phyloP scores from a whole-genome alignment of 2,329 filamentous ascomycete genomes.

The Tolypocladium endophyticum region DNA sequence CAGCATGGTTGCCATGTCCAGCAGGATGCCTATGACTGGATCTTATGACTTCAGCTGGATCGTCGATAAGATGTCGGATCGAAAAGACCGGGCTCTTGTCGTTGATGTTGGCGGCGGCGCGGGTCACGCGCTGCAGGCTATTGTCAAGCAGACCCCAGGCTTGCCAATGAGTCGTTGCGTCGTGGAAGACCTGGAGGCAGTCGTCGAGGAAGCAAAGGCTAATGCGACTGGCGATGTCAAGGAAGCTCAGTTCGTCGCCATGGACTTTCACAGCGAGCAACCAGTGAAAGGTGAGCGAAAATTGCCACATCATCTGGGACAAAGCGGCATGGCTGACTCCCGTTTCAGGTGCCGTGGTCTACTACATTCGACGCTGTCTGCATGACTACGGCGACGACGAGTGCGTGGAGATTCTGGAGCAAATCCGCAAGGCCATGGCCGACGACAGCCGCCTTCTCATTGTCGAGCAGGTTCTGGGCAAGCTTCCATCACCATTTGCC shows the following conservation, averaged over 20 bases:
- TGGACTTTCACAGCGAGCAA: slow-evolving; percentile 12
- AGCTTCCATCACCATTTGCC: slow-evolving; percentile 13
- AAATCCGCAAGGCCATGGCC: slow-evolving; percentile 16
- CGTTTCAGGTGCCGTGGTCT: slow-evolving; percentile 20
- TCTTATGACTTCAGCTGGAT: slow-evolving; percentile 22
- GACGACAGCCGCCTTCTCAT: slow-evolving; percentile 21
- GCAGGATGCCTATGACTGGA: slow-evolving; percentile 12
- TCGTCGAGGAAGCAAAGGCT: slow-evolving; percentile 11
- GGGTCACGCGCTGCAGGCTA: slow-evolving; percentile 10
- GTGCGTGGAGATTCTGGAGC: slow-evolving; percentile 18
- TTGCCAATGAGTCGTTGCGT: slow-evolving; percentile 4
- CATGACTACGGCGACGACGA: slow-evolving; percentile 26
- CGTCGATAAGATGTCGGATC: background rate
- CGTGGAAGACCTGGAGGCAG: slow-evolving; percentile 4
- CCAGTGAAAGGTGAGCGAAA: slow-evolving; percentile 5
- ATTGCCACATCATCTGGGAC: background rate
- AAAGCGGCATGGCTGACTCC: background rate
- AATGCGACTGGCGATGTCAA: slow-evolving; percentile 3
- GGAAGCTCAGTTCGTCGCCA: background rate
- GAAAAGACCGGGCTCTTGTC: slow-evolving; percentile 3
- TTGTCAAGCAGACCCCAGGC: slow-evolving; percentile 3
- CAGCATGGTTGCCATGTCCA: slow-evolving; percentile 15
- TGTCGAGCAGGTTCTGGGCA: slow-evolving; percentile 18
- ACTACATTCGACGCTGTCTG: slow-evolving; percentile 24
- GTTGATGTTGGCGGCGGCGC: slow-evolving; percentile 9